A percentile compares a stretch with the other conserved stretches of the same genome.
phyloP scores from a whole-genome alignment of 2,329 filamentous ascomycete species.

The Sarocladiaceae sp. region DNA sequence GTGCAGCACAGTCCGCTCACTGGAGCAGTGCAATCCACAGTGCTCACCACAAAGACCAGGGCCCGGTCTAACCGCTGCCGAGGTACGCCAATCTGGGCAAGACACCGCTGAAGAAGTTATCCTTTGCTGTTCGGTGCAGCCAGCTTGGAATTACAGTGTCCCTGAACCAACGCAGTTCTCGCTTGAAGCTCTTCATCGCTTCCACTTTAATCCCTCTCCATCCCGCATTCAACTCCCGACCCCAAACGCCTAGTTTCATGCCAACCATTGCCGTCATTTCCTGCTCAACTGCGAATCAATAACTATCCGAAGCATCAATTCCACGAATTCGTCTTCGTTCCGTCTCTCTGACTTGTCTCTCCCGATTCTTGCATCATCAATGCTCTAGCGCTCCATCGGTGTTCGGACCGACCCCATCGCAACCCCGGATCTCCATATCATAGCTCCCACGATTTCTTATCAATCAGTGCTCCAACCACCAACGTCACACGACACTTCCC shows the following conservation, averaged over 20 bases:
- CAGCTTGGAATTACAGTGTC: too few relatives aligned
- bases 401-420: slow-evolving; percentile 3
- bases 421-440: not conserved
- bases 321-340: too few relatives aligned
- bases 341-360: not conserved
- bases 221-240: not conserved
- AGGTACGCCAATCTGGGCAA: too few relatives aligned
- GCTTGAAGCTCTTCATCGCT: not conserved
- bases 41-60: too few relatives aligned
- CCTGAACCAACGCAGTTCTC: not conserved
- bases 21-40: too few relatives aligned
- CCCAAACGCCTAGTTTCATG: not conserved
- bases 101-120: too few relatives aligned
- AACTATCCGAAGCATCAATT: too few relatives aligned
- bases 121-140: too few relatives aligned
- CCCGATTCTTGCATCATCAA: not conserved
- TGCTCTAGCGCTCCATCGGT: not conserved
- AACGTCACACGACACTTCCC: not conserved
- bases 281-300: too few relatives aligned
- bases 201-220: not conserved
- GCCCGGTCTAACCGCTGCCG: too few relatives aligned
- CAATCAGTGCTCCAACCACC: not conserved
- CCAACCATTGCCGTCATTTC: not conserved
- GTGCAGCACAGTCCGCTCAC: too few relatives aligned
- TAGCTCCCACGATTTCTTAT: slow-evolving; percentile 1